These are phyloP conservation scores for Saitozyma podzolica DNA, from an alignment of 768 basidiomycete species.

Conservation along the genomic window DNA sequence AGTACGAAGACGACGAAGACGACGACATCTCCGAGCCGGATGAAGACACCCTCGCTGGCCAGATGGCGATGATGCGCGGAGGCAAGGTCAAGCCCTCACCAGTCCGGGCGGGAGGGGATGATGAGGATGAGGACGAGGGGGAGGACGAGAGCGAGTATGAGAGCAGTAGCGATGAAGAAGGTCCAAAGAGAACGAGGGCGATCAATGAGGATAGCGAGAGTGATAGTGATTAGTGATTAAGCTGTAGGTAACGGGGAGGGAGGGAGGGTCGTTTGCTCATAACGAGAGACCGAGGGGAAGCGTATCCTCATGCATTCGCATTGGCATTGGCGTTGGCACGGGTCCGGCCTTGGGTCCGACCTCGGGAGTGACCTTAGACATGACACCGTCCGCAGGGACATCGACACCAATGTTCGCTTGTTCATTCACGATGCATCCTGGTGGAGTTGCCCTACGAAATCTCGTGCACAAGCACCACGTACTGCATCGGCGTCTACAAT, in stretches of 20 bases:
- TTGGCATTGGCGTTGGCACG: not conserved
- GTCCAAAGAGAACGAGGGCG: slow-evolving; percentile 31
- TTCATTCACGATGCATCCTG: no score
- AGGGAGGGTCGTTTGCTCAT: not conserved
- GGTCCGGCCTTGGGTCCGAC: not conserved
- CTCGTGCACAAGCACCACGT: no score
- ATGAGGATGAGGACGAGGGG: slow-evolving; percentile 59
- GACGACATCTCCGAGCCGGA: slow-evolving; percentile 98
- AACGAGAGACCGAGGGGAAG: not conserved
- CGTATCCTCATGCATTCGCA: not conserved
- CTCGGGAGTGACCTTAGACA: no score
- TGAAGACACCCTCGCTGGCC: slow-evolving; percentile 91
- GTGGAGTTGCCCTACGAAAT: no score
- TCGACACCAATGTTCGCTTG: no score
- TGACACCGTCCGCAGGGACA: no score
- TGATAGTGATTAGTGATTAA: slow-evolving; percentile 36
- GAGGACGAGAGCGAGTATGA: slow-evolving; percentile 58
- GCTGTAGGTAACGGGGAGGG: slow-evolving; percentile 20
- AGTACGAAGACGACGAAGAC: slow-evolving; percentile 66
- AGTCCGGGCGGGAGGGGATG: slow-evolving; percentile 62
- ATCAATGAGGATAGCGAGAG: slow-evolving; percentile 43
- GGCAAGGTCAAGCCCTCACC: slow-evolving; percentile 74
- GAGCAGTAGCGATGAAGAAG: slow-evolving; percentile 50
- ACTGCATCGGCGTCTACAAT: not conserved
- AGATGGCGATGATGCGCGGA: slow-evolving; percentile 96